Base-by-base conservation (phyloP, 2,329 filamentous ascomycete genomes). In the Aspergillus oerlinghausenensis region DNA sequence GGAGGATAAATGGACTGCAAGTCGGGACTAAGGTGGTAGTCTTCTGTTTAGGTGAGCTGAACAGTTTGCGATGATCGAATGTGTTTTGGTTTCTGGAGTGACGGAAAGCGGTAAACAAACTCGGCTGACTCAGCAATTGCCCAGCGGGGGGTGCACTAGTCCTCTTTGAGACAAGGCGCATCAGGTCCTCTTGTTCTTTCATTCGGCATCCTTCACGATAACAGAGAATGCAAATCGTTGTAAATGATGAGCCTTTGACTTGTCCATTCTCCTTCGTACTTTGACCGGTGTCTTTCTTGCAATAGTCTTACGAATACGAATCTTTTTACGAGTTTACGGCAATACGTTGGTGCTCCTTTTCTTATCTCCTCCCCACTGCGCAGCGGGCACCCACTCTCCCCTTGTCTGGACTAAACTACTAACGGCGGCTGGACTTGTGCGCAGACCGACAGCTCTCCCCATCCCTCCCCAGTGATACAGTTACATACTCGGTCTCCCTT, bases 101-200 rank as follows among this genome's bases (percentile, higher is more conserved):
- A 72, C 68, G 56, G 55, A 50, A 52, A 60, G 58, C 58, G 55
- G 65, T 73, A 72, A 73, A 72, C 66, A 73, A 72, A 67, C 55
- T 3, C 0, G 0, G 66, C 53, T 72, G 67, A 72, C 60, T 72
- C 64, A 73, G 60, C 62, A 3, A 21, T 26, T 9, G 9, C 19
- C 49, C 17, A 19, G 48, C 55, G 63, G 60, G 60, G 60, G 56
- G 28, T 8, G 28, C 48, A 23, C 57, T 60, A 63, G 48, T 19
- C 62, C 52, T 0, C 0, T 23, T 51, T 7, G 2, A 56, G 65
- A 57, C 58, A 63, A 61, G 60, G n/a, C 23, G 54, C 50, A 58
- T 26, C 50, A 29, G 28, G 23, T 23, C 32, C 56, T 63, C 40
- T 54, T 57, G n/a, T 42, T 47, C 60, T 60, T 60, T 21, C 21